Evolutionary conservation across 805 yeast genomes (phyloP).

Genomic region (Barnettozyma sp.): DNA sequence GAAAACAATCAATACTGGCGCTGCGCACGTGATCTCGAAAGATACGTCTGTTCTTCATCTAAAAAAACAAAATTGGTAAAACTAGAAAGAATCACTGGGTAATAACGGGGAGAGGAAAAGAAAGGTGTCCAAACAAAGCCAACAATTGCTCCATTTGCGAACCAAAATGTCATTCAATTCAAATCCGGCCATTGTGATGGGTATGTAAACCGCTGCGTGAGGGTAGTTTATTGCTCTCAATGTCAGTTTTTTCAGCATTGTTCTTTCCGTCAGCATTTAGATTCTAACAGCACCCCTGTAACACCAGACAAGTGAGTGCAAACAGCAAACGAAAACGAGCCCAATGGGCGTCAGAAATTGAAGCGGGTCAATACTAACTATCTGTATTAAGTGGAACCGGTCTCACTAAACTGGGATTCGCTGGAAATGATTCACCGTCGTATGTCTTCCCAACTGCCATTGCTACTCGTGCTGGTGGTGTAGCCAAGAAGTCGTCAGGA

Average conservation of each 20-base stretch:
- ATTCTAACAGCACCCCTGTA: too few relatives aligned
- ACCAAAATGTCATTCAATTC: slow-evolving; percentile 26
- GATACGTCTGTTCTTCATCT: too few relatives aligned
- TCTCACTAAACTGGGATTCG: slow-evolving; percentile 92
- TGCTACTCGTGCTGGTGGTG: slow-evolving; percentile 50
- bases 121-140: background rate
- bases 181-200: slow-evolving; percentile 95
- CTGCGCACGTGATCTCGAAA: too few relatives aligned
- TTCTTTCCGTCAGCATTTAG: too few relatives aligned
- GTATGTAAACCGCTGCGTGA: too few relatives aligned
- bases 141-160: background rate
- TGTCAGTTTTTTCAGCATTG: too few relatives aligned
- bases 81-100: too few relatives aligned
- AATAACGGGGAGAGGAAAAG: too few relatives aligned
- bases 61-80: too few relatives aligned
- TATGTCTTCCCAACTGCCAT: slow-evolving; percentile 97
- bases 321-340: background rate
- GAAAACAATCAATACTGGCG: too few relatives aligned
- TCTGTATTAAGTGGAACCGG: slow-evolving; percentile 88
- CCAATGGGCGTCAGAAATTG: too few relatives aligned
- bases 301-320: slow-evolving; percentile 21
- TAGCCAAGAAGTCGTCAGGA: slow-evolving; percentile 38
- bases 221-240: too few relatives aligned
- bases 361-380: slow-evolving; percentile 18
- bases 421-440: slow-evolving; percentile 97